Conservation (phyloP, 2,329 filamentous ascomycete genomes). For the Trichothecium sympodiale region DNA sequence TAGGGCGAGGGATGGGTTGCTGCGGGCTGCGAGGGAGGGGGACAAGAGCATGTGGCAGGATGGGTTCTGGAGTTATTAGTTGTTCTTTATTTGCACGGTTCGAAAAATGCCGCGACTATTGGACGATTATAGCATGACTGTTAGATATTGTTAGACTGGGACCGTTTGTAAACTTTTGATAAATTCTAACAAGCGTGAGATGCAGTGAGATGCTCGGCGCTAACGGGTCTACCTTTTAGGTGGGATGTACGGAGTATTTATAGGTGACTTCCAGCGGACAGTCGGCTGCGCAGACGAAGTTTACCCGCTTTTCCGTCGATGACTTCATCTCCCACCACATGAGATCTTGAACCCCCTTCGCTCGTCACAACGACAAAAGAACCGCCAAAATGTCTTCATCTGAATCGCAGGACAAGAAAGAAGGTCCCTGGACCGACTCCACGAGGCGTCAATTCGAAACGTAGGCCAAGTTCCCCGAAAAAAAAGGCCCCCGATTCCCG, state of each 20-base stretch:
- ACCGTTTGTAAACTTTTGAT: too few species aligned
- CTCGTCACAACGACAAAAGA: background rate
- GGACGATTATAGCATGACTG: too few species aligned
- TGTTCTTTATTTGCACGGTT: background rate
- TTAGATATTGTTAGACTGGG: too few species aligned
- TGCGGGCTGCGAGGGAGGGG: slow-evolving; percentile 10
- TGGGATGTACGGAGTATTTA: too few species aligned
- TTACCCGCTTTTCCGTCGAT: slow-evolving; percentile 3
- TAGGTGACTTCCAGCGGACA: too few species aligned
- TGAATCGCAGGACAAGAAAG: slow-evolving; percentile 4
- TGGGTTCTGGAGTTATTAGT: slow-evolving; percentile 13
- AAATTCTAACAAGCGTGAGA: too few species aligned
- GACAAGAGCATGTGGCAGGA: slow-evolving; percentile 8
- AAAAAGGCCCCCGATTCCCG: background rate
- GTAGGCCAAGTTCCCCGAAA: slow-evolving; percentile 26
- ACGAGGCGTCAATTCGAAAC: slow-evolving; percentile 53
- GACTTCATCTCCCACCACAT: slow-evolving; percentile 2
- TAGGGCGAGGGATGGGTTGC: slow-evolving; percentile 28
- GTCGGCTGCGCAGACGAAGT: slow-evolving; percentile 1
- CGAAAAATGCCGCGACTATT: too few species aligned
- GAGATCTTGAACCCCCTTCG: too few species aligned
- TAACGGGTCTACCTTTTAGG: too few species aligned
- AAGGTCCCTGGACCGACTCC: slow-evolving; percentile 43
- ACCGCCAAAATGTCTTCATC: slow-evolving; percentile 3
- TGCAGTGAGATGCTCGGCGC: too few species aligned